Conservation (phyloP, 2,329 filamentous ascomycete species). For the Paecilomyces dactylethromorphus region DNA sequence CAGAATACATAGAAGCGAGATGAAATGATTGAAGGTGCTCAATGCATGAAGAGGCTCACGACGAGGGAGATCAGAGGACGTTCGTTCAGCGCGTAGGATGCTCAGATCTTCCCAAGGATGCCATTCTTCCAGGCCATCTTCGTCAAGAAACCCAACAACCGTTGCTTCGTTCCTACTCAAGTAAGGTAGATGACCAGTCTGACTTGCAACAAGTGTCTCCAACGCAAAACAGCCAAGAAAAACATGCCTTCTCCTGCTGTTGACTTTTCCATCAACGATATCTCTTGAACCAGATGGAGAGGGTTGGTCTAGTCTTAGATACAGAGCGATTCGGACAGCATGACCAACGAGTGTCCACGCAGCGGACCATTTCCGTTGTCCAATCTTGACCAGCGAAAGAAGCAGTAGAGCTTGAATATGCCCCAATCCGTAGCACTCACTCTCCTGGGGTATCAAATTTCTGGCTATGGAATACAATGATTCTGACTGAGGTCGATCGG, state of each 20-base stretch:
- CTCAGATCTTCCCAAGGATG: slow-evolving; percentile 58
- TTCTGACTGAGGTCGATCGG: background rate
- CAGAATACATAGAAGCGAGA: slow-evolving; percentile 29
- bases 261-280: background rate
- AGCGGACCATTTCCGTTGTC: background rate
- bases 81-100: slow-evolving; percentile 20
- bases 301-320: slow-evolving; percentile 10
- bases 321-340: slow-evolving; percentile 5
- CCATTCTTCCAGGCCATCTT: slow-evolving; percentile 68
- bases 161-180: slow-evolving; percentile 35
- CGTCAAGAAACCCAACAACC: slow-evolving; percentile 46
- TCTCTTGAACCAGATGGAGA: background rate
- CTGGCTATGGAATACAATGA: background rate
- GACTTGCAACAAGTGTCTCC: slow-evolving; percentile 7
- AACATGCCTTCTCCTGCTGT: slow-evolving; percentile 2
- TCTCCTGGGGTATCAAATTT: background rate
- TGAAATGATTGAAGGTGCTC: slow-evolving; percentile 48
- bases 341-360: slow-evolving; percentile 1
- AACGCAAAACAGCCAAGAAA: background rate
- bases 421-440: background rate
- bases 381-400: background rate
- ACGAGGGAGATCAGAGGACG: slow-evolving; percentile 20
- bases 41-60: slow-evolving; percentile 38
- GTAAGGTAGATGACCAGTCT: slow-evolving; percentile 1
- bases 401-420: background rate